Evolutionary conservation across 202 grass and related monocot genomes (phyloP), one percentile per base, ranked within the genome.

Genomic region (Digitaria exilis): DNA sequence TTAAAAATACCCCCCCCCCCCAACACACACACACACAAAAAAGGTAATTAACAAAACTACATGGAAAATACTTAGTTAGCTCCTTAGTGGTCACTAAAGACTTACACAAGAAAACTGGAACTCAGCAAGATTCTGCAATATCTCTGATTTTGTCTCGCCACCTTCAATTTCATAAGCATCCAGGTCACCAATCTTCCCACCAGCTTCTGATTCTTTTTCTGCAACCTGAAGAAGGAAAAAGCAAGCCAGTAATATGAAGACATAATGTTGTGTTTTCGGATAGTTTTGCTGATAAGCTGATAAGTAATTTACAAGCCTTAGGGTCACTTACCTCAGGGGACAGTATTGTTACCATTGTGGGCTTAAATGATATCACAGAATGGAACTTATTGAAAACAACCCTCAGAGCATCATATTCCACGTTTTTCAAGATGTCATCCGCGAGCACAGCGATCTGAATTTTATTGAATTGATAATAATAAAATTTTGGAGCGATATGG

Each of bases 51-150:
- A 31, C 12, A 17, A 17, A 71, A 28, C 16, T 51, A 51, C 26
- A 60, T 29, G 12, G 2, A 26, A 24, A 28, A 29, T 29, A 22
- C 25, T 60, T 32, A 14, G 0, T 34, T 37, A 10, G 21, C 37
- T 45, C 74, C 7, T 62, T 45, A 60, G 45, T 10, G 0, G 61
- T 74, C 49, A 84, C 51, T 68, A 16, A 73, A 54, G 24, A 83
- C 91, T 90, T 90, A 97, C 94, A 81, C 94, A 97, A 73, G 92
- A 94, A 82, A 97, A 97, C 81, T 97, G 94, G 81, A 97, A 97
- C 67, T 97, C 92, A 0, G 94, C 39, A 51, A 97, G 87, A 82
- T 97, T 97, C 70, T 97, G 94, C 62, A 97, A 84, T 70, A 97
- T 89, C 92, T 97, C 94, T 85, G 94, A 92, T 91, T 97, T 97